phyloP scores from a whole-genome alignment of 805 yeast genomes.

The Nakazawaea siamensis region DNA sequence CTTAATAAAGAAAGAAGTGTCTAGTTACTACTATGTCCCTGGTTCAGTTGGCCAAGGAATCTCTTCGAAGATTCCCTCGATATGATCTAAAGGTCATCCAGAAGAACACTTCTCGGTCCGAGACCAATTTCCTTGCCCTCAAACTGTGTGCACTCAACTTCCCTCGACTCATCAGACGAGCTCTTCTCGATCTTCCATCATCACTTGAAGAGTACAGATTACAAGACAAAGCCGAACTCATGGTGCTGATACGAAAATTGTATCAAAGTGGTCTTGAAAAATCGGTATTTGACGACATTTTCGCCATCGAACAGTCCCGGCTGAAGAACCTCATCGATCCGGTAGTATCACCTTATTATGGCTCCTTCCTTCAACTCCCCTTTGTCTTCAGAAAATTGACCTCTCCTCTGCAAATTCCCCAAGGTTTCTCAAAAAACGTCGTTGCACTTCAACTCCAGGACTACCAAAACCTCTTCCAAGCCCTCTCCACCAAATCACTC shows the following conservation, averaged over 20 bases:
- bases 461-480: not conserved
- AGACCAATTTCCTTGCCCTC: slow-evolving; percentile 1
- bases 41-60: too few relatives aligned
- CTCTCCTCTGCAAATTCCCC: not conserved
- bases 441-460: not conserved
- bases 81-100: not conserved
- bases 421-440: not conserved
- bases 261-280: slow-evolving; percentile 2
- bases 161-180: slow-evolving; percentile 8
- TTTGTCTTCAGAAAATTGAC: not conserved
- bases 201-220: slow-evolving; percentile 3
- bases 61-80: too few relatives aligned
- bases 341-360: slow-evolving; percentile 1
- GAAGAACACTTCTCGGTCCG: not conserved
- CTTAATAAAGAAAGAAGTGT: too few relatives aligned
- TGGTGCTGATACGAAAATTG: slow-evolving; percentile 1
- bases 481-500: too few relatives aligned
- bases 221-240: not conserved
- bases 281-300: not conserved
- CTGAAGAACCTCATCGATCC: slow-evolving; percentile 4
- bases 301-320: not conserved
- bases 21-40: too few relatives aligned
- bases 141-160: slow-evolving; percentile 7
- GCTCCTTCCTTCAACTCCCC: slow-evolving; percentile 5
- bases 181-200: slow-evolving; percentile 6